Percentiles rank a stretch among this genome's conserved stretches.
phyloP scores from a whole-genome alignment of 768 basidiomycete genomes.

The Lenzites betulinus region DNA sequence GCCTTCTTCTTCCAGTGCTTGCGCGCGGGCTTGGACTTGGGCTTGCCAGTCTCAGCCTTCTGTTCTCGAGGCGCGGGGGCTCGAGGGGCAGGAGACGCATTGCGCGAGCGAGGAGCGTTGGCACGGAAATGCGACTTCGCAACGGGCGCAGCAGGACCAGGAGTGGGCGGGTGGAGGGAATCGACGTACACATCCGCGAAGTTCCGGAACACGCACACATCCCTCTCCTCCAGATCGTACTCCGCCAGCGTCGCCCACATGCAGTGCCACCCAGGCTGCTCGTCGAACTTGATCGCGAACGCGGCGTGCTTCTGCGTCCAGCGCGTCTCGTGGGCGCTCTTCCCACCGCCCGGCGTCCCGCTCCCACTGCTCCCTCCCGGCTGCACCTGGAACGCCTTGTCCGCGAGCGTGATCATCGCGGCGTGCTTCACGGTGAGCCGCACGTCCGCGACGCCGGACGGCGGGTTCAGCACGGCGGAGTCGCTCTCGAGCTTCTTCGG shows the following conservation, averaged over 20 bases:
- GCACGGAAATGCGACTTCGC: neutral
- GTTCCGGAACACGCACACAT: conserved; percentile 47
- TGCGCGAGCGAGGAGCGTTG: neutral
- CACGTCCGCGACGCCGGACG: conserved; percentile 30
- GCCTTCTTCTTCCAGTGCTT: conserved; percentile 13
- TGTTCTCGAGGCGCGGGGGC: neutral
- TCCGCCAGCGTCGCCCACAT: conserved; percentile 65
- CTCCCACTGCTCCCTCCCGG: neutral
- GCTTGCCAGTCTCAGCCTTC: too few relatives aligned
- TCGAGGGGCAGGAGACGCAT: neutral
- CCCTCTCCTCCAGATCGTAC: conserved; percentile 41
- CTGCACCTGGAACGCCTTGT: conserved; percentile 54
- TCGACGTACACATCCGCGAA: conserved; percentile 64
- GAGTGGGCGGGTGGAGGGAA: conserved; percentile 37
- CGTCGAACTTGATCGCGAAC: conserved; percentile 57
- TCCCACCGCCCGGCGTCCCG: conserved; percentile 22
- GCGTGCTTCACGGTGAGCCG: conserved; percentile 53
- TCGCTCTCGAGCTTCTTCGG: conserved; percentile 63
- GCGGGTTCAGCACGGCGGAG: conserved; percentile 40
- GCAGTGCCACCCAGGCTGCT: conserved; percentile 57
- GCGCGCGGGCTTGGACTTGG: conserved; percentile 9
- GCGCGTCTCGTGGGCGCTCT: conserved; percentile 27
- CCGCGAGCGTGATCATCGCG: conserved; percentile 53
- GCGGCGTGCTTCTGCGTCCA: conserved; percentile 52
- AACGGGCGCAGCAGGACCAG: neutral